Evolutionary conservation across 1,284 basidiomycete species (phyloP).

Genomic region (Moniliophthora roreri): DNA sequence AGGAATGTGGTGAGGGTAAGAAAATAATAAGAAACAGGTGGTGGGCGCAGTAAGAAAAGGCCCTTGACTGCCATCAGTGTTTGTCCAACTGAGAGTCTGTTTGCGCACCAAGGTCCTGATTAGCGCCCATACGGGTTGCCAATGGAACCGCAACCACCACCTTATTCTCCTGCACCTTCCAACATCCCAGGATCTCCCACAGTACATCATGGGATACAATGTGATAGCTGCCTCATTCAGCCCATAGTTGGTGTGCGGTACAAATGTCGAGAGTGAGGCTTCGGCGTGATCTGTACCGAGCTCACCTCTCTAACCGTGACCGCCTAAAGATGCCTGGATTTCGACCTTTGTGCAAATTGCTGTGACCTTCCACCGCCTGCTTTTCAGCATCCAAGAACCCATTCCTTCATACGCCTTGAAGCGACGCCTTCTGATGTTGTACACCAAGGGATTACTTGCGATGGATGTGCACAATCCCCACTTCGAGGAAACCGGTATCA

Average conservation of each 20-base stretch:
- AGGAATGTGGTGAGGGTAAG: background rate
- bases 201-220: background rate
- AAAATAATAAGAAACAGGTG: background rate
- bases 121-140: no score
- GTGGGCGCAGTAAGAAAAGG: background rate
- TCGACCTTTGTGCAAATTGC: background rate
- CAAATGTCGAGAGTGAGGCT: conserved; percentile 1
- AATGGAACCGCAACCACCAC: background rate
- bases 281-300: no score
- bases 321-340: background rate
- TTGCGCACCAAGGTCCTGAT: no score
- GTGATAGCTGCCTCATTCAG: background rate
- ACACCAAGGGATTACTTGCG: background rate
- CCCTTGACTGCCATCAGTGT: no score
- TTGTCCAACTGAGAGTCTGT: no score
- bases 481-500: background rate
- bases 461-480: background rate
- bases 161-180: background rate
- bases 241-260: background rate
- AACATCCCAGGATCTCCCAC: background rate
- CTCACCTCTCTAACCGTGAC: background rate
- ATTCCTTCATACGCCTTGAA: background rate
- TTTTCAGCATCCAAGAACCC: background rate
- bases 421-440: background rate
- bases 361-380: background rate